phyloP scores from a whole-genome alignment of 1,284 basidiomycete species.

The Volvariella surrecta region DNA sequence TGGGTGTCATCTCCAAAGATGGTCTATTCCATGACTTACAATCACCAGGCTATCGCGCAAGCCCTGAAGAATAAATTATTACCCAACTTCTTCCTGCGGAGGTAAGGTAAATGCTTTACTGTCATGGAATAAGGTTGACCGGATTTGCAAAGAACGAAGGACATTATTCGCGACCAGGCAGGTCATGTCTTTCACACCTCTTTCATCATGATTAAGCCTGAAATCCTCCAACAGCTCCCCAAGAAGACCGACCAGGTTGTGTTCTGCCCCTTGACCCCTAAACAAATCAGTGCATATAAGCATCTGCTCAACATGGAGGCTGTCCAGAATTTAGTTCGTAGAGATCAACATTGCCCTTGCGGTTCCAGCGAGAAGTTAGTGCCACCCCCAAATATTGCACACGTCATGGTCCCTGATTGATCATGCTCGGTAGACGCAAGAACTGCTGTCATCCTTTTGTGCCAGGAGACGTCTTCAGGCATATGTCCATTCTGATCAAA shows the following conservation, averaged over 20 bases:
- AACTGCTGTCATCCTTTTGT: slow-evolving; percentile 58
- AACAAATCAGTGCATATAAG: slow-evolving; percentile 66
- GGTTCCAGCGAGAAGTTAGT: slow-evolving; percentile 46
- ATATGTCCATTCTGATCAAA: slow-evolving; percentile 73
- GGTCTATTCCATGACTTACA: not conserved
- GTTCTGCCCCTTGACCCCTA: slow-evolving; percentile 72
- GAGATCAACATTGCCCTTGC: slow-evolving; percentile 69
- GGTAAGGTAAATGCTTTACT: slow-evolving; percentile 34
- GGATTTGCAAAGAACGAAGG: slow-evolving; percentile 53
- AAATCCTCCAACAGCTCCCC: slow-evolving; percentile 49
- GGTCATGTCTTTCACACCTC: not conserved
- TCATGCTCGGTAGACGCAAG: slow-evolving; percentile 38
- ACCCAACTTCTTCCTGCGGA: slow-evolving; percentile 69
- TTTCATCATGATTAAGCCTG: not conserved
- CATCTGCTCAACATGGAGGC: slow-evolving; percentile 50
- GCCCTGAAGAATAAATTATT: slow-evolving; percentile 59
- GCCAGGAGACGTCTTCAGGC: slow-evolving; percentile 59
- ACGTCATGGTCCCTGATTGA: slow-evolving; percentile 3
- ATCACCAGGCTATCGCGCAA: slow-evolving; percentile 38
- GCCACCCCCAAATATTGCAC: not conserved
- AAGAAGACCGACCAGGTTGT: slow-evolving; percentile 81
- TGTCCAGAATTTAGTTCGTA: slow-evolving; percentile 58
- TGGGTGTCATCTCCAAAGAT: slow-evolving; percentile 19
- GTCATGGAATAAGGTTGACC: not conserved
- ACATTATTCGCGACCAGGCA: slow-evolving; percentile 69